Percentiles rank a stretch among this genome's conserved stretches.
phyloP scores from a whole-genome alignment of 257 asterid genomes.

The Nicotiana tomentosiformis region DNA sequence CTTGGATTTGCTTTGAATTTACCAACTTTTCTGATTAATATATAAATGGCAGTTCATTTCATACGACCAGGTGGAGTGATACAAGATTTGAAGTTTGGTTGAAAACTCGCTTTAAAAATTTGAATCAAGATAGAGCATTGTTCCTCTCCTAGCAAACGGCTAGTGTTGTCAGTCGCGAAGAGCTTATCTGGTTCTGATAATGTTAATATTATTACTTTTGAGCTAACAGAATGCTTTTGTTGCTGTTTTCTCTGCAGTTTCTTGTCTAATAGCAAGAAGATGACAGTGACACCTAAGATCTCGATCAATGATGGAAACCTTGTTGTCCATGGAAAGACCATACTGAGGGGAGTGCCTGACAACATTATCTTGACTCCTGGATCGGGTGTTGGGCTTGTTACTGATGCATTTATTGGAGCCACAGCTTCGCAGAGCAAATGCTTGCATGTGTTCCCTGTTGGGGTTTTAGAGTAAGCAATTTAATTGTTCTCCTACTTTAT shows the following conservation, averaged over 20 bases:
- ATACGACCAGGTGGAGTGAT: not conserved
- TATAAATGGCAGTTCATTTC: not conserved
- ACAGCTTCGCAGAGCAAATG: slow-evolving; percentile 67
- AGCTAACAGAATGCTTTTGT: slow-evolving; percentile 8
- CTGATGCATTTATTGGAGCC: slow-evolving; percentile 92
- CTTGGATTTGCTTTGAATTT: slow-evolving; percentile 9
- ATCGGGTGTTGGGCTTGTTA: slow-evolving; percentile 68
- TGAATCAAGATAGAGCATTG: too few species aligned
- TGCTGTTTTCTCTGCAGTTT: slow-evolving; percentile 35
- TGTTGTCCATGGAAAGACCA: slow-evolving; percentile 87
- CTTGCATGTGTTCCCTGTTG: slow-evolving; percentile 81
- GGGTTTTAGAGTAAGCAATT: slow-evolving; percentile 70
- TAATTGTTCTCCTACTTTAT: not conserved
- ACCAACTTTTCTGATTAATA: not conserved
- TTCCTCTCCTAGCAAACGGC: too few species aligned
- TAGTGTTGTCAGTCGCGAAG: too few species aligned
- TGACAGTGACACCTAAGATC: slow-evolving; percentile 88
- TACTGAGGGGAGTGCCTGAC: slow-evolving; percentile 77
- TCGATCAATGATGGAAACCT: slow-evolving; percentile 78
- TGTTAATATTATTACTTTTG: not conserved
- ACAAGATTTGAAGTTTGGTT: not conserved
- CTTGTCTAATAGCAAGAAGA: slow-evolving; percentile 28
- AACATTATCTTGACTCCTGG: slow-evolving; percentile 78
- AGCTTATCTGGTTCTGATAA: too few species aligned
- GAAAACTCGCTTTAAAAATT: too few species aligned